Base-by-base conservation (phyloP, 371 early-diverging fungal species). In the Mucor ambiguus region DNA sequence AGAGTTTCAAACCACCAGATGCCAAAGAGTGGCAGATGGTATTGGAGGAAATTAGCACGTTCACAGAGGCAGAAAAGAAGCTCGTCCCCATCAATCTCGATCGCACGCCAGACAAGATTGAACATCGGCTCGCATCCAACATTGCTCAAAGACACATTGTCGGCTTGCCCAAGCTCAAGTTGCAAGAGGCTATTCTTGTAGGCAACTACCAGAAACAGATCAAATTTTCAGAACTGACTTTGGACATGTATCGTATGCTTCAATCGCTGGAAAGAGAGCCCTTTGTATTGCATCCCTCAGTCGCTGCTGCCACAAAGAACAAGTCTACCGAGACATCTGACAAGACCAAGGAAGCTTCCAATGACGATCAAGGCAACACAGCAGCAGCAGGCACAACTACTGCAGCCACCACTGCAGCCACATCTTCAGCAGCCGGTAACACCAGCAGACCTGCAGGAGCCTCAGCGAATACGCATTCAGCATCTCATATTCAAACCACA, bases 211-310 rank as follows among this genome's bases (percentile, higher is more conserved):
- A 90, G 41, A 93, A 91, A 55, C 97, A 91, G 77, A 94, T 95
- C 78, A 97, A 97, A 66, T 97, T 97, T 73, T 95, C 96, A 0
- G 97, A 98, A 73, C 80, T 98, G 46, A 96, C 96, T 0, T 74
- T 97, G 61, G 98, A 98, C 67, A 95, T 98, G 96, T 96, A 93
- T 79, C 89, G 96, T 29, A 93, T 98, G 70, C 77, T 96, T 32
- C 97, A 97, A 69, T 87, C 93, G 26, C 82, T 98, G 3, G 98
- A 81, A 60, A 63, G 77, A 37, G 67, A 77, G 28, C 77, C 74
- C 1, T 59, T 46, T 30, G 32, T 38, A 29, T 26, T 20, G 12
- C 69, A 72, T 33, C 64, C 73, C 41, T 30, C 60, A 4, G 49
- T 56, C 8, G 46, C 30, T 26, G 46, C 30, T 20, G 37, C 59